phyloP scores from a whole-genome alignment of 2,329 filamentous ascomycete genomes.

The Venturia carpophila region DNA sequence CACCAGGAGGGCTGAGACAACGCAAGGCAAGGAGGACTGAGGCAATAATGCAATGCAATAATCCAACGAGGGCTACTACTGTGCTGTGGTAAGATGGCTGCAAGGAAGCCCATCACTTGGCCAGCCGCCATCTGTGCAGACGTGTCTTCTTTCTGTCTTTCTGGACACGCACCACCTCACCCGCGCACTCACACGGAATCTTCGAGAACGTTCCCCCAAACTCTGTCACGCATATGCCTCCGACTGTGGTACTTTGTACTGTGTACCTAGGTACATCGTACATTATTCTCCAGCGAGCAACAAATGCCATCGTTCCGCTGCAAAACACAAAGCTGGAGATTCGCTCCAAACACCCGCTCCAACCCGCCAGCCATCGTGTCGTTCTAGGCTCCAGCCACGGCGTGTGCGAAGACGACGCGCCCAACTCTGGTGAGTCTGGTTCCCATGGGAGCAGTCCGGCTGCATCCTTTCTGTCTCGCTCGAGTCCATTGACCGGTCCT shows the following conservation, averaged over 20 bases:
- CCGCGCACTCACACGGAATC: background rate
- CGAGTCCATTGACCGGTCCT: background rate
- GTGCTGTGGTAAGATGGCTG: background rate
- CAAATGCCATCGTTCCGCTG: background rate
- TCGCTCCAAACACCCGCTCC: too few relatives aligned
- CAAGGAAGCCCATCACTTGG: background rate
- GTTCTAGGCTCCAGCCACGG: background rate
- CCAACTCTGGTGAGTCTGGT: background rate
- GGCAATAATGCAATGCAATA: too few relatives aligned
- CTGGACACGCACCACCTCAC: too few relatives aligned
- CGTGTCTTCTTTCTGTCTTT: too few relatives aligned
- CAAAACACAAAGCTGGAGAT: too few relatives aligned
- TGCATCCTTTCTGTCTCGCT: background rate
- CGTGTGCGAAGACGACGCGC: background rate
- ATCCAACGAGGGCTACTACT: too few relatives aligned
- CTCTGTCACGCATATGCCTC: background rate
- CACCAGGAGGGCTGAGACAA: too few relatives aligned
- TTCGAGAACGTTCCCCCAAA: slow-evolving; percentile 10
- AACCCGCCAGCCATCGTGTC: background rate
- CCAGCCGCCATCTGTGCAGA: background rate
- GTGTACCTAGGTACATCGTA: too few relatives aligned
- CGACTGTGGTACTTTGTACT: too few relatives aligned
- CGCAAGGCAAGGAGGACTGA: background rate
- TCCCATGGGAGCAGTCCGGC: background rate
- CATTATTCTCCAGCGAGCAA: too few relatives aligned